These are phyloP conservation scores for Nigrospora osmanthi DNA, from an alignment of 2,329 filamentous ascomycete species.

Conservation along the genomic window DNA sequence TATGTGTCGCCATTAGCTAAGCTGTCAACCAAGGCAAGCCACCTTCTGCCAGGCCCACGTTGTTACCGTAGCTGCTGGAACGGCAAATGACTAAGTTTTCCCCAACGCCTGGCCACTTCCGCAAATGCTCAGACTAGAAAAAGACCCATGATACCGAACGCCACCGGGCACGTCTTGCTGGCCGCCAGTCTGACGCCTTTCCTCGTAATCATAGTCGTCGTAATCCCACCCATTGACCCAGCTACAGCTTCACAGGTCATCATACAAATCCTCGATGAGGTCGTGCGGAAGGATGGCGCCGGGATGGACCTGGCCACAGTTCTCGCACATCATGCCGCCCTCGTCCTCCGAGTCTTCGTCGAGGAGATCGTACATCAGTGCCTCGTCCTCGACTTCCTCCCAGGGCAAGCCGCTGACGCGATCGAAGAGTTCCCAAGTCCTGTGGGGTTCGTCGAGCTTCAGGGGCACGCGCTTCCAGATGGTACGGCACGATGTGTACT, in stretches of 20 bases:
- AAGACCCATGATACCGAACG: not conserved
- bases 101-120: not conserved
- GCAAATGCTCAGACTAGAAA: constrained; percentile 1
- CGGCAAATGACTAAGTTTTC: not conserved
- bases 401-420: constrained; percentile 20
- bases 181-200: not conserved
- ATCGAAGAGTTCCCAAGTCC: constrained; percentile 42
- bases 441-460: constrained; percentile 28
- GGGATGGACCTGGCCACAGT: constrained; percentile 20
- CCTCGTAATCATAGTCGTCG: not conserved
- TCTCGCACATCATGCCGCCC: constrained; percentile 16
- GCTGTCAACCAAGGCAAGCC: too few relatives aligned
- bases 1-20: too few relatives aligned
- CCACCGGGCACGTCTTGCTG: not conserved
- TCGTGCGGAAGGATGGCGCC: constrained; percentile 18
- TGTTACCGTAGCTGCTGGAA: too few relatives aligned
- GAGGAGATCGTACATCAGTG: constrained; percentile 16
- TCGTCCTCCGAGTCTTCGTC: constrained; percentile 16
- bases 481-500: constrained; percentile 31
- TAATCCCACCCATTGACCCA: not conserved
- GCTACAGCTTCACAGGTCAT: constrained; percentile 8
- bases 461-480: constrained; percentile 45
- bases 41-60: too few relatives aligned
- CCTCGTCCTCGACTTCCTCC: constrained; percentile 20
- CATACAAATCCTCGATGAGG: constrained; percentile 16